These are phyloP conservation scores for Kwoniella dendrophila DNA, from an alignment of 768 basidiomycete genomes.

Conservation along the genomic window DNA sequence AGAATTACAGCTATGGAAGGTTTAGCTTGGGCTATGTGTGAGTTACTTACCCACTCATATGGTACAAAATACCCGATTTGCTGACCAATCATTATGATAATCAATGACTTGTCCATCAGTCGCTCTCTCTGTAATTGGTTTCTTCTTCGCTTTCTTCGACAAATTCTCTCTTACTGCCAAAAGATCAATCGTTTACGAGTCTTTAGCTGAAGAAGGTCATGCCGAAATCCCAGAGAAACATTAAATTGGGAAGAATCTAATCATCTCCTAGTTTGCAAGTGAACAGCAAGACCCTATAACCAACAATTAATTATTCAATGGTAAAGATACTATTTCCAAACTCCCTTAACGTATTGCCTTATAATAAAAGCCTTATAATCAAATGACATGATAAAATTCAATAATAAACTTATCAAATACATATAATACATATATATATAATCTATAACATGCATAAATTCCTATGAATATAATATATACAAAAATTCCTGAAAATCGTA, in stretches of 20 bases:
- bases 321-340: too few species aligned
- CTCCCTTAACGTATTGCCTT: too few species aligned
- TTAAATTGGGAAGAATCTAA: too few species aligned
- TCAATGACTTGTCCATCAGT: slow-evolving; percentile 14
- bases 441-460: slow-evolving; percentile 20
- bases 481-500: slow-evolving; percentile 2
- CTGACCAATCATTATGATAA: background rate
- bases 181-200: slow-evolving; percentile 34
- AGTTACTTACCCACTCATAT: slow-evolving; percentile 26
- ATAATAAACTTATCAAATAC: background rate
- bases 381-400: background rate
- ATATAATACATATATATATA: slow-evolving; percentile 1
- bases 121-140: slow-evolving; percentile 80
- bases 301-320: background rate
- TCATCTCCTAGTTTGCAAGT: too few species aligned
- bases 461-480: slow-evolving; percentile 14
- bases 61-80: background rate
- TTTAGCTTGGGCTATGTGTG: slow-evolving; percentile 47
- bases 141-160: slow-evolving; percentile 92
- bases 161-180: slow-evolving; percentile 73
- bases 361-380: slow-evolving; percentile 19
- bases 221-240: slow-evolving; percentile 21
- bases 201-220: slow-evolving; percentile 16
- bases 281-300: too few species aligned
- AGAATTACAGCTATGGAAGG: slow-evolving; percentile 39